Evolutionary conservation across 371 early-diverging fungal species (phyloP).

Genomic region (Mycotypha africana): DNA sequence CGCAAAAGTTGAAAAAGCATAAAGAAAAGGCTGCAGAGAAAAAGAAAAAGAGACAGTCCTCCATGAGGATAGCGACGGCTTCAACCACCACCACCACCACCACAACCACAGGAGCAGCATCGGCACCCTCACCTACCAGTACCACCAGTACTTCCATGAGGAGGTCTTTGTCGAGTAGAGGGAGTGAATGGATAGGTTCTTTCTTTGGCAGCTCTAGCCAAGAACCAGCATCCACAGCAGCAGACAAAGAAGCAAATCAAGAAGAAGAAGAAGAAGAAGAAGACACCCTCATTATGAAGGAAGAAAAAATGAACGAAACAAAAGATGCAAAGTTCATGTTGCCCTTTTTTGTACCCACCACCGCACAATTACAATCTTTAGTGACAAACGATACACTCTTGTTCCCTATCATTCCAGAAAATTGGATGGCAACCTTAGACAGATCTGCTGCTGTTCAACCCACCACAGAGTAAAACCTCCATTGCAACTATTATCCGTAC

Average conservation of each 20-base stretch:
- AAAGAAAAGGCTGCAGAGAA: slow-evolving; percentile 27
- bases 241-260: slow-evolving; percentile 11
- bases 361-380: slow-evolving; percentile 27
- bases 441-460: too few species aligned
- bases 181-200: slow-evolving; percentile 22
- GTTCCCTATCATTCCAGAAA: slow-evolving; percentile 43
- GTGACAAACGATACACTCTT: too few species aligned
- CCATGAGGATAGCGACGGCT: too few species aligned
- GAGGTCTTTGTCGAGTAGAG: slow-evolving; percentile 27
- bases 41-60: slow-evolving; percentile 30
- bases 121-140: too few species aligned
- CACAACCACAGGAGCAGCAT: too few species aligned
- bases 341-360: slow-evolving; percentile 47
- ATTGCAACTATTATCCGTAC: too few species aligned
- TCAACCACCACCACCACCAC: slow-evolving; percentile 7
- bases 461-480: background rate
- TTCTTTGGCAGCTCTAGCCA: slow-evolving; percentile 6
- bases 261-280: slow-evolving; percentile 25
- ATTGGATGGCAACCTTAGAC: slow-evolving; percentile 49
- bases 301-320: slow-evolving; percentile 30
- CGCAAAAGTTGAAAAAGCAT: background rate
- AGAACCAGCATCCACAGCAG: background rate
- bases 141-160: slow-evolving; percentile 12
- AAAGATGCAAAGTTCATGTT: slow-evolving; percentile 46
- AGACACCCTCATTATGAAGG: background rate